Evolutionary conservation across 306 rosid genomes (phyloP), one percentile per base, ranked within the genome.

Genomic region (Cajanus cajan): DNA sequence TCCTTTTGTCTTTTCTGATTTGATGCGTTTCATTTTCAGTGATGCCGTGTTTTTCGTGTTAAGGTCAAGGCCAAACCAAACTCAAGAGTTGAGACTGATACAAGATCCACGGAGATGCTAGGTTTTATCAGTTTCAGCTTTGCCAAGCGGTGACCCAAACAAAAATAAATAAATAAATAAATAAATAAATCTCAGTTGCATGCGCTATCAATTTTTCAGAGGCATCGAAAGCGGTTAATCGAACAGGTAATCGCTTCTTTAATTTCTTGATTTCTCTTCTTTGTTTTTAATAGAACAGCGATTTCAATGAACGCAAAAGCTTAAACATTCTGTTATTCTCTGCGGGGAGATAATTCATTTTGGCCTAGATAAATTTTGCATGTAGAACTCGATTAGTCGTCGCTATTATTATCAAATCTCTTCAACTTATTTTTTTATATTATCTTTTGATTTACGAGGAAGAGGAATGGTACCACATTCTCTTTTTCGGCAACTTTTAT

Each of bases 211-310:
- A 31, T 4, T 33, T n/a, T 19, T 33, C 31, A 28, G 31, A 43
- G 71, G n/a, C 16, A 28, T n/a, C 18, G 45, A 48, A 71, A 71
- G 28, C 31, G 18, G 4, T 64, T 80, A 72, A 58, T 79, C 76
- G 12, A 74, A 61, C 72, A 76, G 87, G 90, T 83, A 8, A 39
- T 80, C 40, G 31, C 22, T 37, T 47, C 61, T 10, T 62, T 76
- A 45, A 36, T 44, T 24, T 58, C 18, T 68, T 14, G 0, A 10
- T 15, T 31, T 43, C 31, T 54, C n/a, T 48, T 8, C 11, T 43
- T 43, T 15, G 31, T 1, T 48, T 48, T n/a, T n/a, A 52, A 22
- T 57, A 12, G 48, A 43, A 78, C 55, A 21, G 36, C 11, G 18
- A 16, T 16, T 16, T 50, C 11, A 52, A 8, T 54, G 19, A 21